Conservation (phyloP, 2,329 filamentous ascomycete genomes). For the Tetracladium maxilliforme region DNA sequence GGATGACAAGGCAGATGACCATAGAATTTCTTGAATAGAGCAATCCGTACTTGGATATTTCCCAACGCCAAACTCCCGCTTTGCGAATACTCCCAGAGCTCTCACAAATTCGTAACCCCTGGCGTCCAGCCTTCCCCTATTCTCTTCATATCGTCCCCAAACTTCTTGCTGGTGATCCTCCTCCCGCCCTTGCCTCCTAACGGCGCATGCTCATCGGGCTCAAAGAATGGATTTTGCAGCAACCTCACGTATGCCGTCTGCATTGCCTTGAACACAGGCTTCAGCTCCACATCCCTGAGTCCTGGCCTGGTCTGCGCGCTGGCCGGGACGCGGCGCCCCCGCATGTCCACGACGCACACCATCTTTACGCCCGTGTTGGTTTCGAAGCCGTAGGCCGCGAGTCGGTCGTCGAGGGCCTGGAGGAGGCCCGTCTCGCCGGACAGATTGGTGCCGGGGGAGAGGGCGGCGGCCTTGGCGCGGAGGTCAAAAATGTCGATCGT, state of each 20-base stretch:
- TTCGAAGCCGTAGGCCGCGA: conserved; percentile 90
- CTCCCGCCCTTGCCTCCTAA: conserved; percentile 35
- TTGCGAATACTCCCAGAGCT: neutral
- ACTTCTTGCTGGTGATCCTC: conserved; percentile 69
- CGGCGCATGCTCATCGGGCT: conserved; percentile 69
- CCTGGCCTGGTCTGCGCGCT: conserved; percentile 35
- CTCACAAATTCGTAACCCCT: conserved; percentile 46
- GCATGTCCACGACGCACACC: conserved; percentile 81
- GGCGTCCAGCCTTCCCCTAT: conserved; percentile 80
- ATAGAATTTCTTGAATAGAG: no score
- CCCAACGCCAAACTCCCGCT: no score
- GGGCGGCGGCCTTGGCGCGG: conserved; percentile 55
- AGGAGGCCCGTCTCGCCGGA: conserved; percentile 84
- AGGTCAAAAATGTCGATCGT: conserved; percentile 91
- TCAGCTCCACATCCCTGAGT: conserved; percentile 73
- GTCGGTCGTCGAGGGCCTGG: conserved; percentile 83
- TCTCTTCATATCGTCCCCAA: conserved; percentile 66
- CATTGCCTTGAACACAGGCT: conserved; percentile 77
- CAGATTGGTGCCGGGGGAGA: conserved; percentile 26
- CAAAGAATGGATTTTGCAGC: conserved; percentile 89
- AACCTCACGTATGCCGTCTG: conserved; percentile 84
- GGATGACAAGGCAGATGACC: conserved; percentile 4
- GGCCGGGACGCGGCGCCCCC: conserved; percentile 35
- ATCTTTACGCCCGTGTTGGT: conserved; percentile 92
- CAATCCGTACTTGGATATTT: no score